These are phyloP conservation scores for Leccinellum luteum DNA, from an alignment of 768 basidiomycete genomes.

Conservation along the genomic window DNA sequence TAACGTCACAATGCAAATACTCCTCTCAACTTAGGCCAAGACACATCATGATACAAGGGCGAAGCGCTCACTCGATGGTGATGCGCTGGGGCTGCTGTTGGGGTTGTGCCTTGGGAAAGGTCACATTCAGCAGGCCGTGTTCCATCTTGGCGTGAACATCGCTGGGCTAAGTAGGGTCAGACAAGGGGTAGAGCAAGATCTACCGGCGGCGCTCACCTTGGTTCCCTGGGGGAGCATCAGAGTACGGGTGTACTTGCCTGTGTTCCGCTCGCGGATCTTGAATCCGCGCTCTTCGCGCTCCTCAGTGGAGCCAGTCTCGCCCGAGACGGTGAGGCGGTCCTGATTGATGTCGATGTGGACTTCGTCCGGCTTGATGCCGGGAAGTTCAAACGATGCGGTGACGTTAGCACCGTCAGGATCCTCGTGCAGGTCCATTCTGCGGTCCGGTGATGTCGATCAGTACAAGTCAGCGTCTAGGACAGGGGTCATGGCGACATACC, in stretches of 20 bases:
- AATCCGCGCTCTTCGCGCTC: constrained; percentile 37
- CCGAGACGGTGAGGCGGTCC: constrained; percentile 49
- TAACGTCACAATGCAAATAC: no score
- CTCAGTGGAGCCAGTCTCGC: constrained; percentile 38
- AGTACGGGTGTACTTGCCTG: constrained; percentile 47
- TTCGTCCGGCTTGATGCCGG: constrained; percentile 50
- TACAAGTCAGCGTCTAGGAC: constrained; percentile 14
- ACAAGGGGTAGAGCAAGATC: no score
- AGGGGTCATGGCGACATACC: constrained; percentile 18
- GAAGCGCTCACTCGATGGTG: constrained; percentile 21
- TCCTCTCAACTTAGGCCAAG: no score
- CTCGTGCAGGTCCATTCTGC: constrained; percentile 57
- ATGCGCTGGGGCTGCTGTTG: constrained; percentile 44
- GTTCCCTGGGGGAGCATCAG: constrained; percentile 47
- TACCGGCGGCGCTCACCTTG: constrained; percentile 36
- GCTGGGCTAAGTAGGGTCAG: constrained; percentile 19
- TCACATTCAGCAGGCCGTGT: constrained; percentile 49
- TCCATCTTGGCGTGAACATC: constrained; percentile 47
- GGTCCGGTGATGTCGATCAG: not conserved
- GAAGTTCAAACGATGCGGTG: constrained; percentile 57
- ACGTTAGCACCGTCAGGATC: constrained; percentile 44
- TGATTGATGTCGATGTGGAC: constrained; percentile 51
- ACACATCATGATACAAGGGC: no score
- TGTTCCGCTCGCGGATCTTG: constrained; percentile 43
- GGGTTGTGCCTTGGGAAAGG: constrained; percentile 48